A percentile compares a stretch with the other conserved stretches of the same genome.
These are phyloP conservation scores for Russula ochroleuca DNA, from an alignment of 768 basidiomycete species.

Conservation along the genomic window DNA sequence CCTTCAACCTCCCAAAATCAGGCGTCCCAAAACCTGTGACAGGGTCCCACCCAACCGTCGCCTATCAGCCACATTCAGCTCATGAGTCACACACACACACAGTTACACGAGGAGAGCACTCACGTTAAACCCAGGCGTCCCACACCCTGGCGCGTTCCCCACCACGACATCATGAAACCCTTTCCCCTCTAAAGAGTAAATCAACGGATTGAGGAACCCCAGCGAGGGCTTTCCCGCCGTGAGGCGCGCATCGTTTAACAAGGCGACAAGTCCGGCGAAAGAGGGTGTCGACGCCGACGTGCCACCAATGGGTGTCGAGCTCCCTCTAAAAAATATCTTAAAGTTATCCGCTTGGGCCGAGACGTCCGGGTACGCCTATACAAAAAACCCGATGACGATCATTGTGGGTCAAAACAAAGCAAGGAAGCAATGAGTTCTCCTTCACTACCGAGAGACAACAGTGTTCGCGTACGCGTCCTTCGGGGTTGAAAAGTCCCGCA, in stretches of 20 bases:
- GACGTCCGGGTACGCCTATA: conserved; percentile 57
- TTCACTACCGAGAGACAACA: neutral
- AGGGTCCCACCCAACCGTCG: conserved; percentile 38
- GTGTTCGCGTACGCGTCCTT: conserved; percentile 45
- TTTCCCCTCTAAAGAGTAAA: conserved; percentile 43
- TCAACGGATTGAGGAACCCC: conserved; percentile 64
- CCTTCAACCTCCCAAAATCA: conserved; percentile 34
- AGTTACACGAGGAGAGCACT: conserved; percentile 29
- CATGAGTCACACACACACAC: neutral
- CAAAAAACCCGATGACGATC: neutral
- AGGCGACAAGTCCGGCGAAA: conserved; percentile 46
- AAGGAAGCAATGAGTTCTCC: neutral
- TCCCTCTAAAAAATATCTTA: conserved; percentile 42
- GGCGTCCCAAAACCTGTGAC: conserved; percentile 37
- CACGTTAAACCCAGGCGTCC: conserved; percentile 63
- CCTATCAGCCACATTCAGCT: conserved; percentile 23
- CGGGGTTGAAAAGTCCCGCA: conserved; percentile 51
- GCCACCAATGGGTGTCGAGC: conserved; percentile 40
- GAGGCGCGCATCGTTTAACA: conserved; percentile 54
- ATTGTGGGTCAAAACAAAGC: too few species aligned
- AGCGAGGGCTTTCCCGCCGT: conserved; percentile 41
- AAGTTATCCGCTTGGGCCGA: conserved; percentile 49
- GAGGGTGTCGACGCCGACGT: conserved; percentile 59
- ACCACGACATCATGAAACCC: conserved; percentile 55
- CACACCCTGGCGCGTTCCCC: conserved; percentile 57